Evolutionary conservation across 2,329 filamentous ascomycete genomes (phyloP).

Genomic region (Aspergillus brasiliensis): DNA sequence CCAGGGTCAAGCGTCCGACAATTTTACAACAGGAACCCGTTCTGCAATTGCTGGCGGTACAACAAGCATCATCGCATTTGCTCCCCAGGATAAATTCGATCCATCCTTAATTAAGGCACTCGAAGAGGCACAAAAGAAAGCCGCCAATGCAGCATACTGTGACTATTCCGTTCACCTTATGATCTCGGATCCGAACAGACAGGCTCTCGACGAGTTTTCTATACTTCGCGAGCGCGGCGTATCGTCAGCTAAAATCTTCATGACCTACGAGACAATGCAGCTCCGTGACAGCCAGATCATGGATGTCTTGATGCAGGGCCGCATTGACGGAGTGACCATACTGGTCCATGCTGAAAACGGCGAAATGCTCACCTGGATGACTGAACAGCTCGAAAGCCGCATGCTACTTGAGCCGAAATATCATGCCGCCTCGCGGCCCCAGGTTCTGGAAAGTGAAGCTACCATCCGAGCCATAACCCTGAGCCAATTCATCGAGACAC

Average conservation of each 20-base stretch:
- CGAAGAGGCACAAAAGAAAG: slow-evolving; percentile 50
- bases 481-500: slow-evolving; percentile 53
- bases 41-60: slow-evolving; percentile 53
- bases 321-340: slow-evolving; percentile 46
- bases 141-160: slow-evolving; percentile 52
- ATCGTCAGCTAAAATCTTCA: slow-evolving; percentile 50
- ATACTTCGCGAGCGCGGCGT: slow-evolving; percentile 42
- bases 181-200: slow-evolving; percentile 33
- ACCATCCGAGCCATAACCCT: slow-evolving; percentile 55
- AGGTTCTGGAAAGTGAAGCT: slow-evolving; percentile 47
- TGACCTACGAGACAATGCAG: slow-evolving; percentile 49
- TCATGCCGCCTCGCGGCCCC: slow-evolving; percentile 46
- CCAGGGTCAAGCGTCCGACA: slow-evolving; percentile 24
- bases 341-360: slow-evolving; percentile 53
- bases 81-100: slow-evolving; percentile 53
- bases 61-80: slow-evolving; percentile 63
- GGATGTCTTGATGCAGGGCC: slow-evolving; percentile 45
- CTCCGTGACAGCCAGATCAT: slow-evolving; percentile 47
- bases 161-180: slow-evolving; percentile 58
- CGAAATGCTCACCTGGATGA: slow-evolving; percentile 46
- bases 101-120: slow-evolving; percentile 46
- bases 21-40: slow-evolving; percentile 48
- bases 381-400: slow-evolving; percentile 40
- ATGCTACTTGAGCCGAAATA: slow-evolving; percentile 42
- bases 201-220: slow-evolving; percentile 45